These are phyloP conservation scores for Backusella morwellensis DNA, from an alignment of 192 early-diverging fungal species.

Conservation along the genomic window DNA sequence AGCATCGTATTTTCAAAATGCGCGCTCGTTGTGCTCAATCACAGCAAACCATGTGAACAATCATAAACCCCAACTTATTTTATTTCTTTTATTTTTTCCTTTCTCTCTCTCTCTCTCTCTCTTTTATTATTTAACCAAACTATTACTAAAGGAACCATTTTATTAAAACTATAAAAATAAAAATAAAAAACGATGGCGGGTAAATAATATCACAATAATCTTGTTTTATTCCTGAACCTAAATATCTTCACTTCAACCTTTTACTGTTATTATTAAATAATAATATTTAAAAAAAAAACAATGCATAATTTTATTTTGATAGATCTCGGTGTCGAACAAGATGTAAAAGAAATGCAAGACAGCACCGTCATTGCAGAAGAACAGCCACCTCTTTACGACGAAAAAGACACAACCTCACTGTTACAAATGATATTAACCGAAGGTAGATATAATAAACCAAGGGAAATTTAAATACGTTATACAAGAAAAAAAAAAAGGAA, in stretches of 20 bases:
- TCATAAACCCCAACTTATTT: neutral
- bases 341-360: neutral
- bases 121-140: neutral
- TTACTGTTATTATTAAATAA: neutral
- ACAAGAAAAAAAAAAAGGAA: conserved; percentile 6
- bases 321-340: conserved; percentile 1
- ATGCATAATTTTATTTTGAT: conserved; percentile 1
- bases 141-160: neutral
- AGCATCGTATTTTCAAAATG: neutral
- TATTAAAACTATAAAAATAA: neutral
- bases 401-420: neutral
- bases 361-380: neutral
- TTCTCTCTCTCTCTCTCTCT: neutral
- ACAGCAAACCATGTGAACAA: conserved; percentile 2
- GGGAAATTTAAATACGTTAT: neutral
- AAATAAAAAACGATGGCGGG: neutral
- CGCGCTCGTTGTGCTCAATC: neutral
- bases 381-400: conserved; percentile 4
- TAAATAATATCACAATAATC: neutral
- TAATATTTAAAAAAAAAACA: neutral
- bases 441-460: conserved; percentile 6
- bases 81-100: neutral
- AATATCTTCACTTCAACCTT: neutral
- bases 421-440: conserved; percentile 12
- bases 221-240: neutral